Evolutionary conservation across 202 grass and related monocot species (phyloP).

Genomic region (Musa balbisiana): DNA sequence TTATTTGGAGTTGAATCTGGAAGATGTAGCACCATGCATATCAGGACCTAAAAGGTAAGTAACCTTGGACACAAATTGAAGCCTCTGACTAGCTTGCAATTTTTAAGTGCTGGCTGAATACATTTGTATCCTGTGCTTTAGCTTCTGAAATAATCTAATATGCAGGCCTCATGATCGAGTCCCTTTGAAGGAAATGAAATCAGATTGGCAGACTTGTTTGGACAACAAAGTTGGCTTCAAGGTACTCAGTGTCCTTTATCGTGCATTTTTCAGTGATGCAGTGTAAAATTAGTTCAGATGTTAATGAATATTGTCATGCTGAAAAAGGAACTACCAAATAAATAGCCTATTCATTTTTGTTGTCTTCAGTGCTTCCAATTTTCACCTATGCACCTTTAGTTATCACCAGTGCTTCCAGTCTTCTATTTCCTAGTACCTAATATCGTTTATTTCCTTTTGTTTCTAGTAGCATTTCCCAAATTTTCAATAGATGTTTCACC

Average conservation of each 20-base stretch:
- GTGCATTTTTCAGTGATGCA: background rate
- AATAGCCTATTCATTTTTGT: too few species aligned
- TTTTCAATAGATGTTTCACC: too few species aligned
- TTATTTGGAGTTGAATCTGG: constrained; percentile 83
- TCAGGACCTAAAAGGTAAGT: constrained; percentile 93
- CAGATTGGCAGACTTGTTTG: constrained; percentile 86
- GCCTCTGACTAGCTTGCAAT: background rate
- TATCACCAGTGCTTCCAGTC: too few species aligned
- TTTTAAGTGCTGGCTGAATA: background rate
- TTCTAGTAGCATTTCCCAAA: too few species aligned
- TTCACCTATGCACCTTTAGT: too few species aligned
- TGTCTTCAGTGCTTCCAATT: too few species aligned
- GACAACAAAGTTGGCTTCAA: constrained; percentile 95
- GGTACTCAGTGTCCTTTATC: constrained; percentile 24
- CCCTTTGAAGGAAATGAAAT: constrained; percentile 89
- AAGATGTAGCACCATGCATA: constrained; percentile 77
- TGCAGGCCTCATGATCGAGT: constrained; percentile 93
- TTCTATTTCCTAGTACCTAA: too few species aligned
- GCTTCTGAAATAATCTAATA: constrained; percentile 1
- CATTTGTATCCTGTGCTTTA: background rate
- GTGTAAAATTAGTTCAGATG: background rate
- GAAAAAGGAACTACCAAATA: too few species aligned
- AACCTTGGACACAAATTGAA: background rate
- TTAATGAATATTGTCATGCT: background rate
- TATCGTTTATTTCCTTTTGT: too few species aligned